A percentile compares a stretch with the other conserved stretches of the same genome.
Evolutionary conservation across 345 rosid species (phyloP).

Genomic region (Citrus trifoliata): DNA sequence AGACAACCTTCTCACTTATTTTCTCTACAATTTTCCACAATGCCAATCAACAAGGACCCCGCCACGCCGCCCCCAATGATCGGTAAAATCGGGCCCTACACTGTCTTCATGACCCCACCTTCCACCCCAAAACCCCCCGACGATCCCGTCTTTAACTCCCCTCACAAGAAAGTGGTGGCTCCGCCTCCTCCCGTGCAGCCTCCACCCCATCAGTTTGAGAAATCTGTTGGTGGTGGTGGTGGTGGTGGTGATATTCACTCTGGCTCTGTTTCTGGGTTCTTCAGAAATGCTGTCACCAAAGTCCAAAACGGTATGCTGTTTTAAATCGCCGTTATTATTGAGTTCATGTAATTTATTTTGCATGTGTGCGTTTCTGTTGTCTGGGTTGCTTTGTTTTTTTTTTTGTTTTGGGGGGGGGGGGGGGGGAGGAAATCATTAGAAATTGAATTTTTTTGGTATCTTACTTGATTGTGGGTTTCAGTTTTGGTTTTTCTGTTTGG

Average conservation of each 20-base stretch:
- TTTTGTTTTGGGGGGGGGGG: no score
- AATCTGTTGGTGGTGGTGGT: slow-evolving; percentile 28
- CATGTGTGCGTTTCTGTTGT: neutral
- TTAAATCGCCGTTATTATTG: neutral
- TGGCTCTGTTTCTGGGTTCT: slow-evolving; percentile 62
- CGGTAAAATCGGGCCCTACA: slow-evolving; percentile 98
- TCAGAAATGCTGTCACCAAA: slow-evolving; percentile 64
- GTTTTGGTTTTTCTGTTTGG: slow-evolving; percentile 10
- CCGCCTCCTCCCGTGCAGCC: slow-evolving; percentile 60
- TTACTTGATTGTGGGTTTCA: neutral
- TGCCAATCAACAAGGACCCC: slow-evolving; percentile 77
- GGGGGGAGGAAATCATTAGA: accelerated
- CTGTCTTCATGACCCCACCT: slow-evolving; percentile 96
- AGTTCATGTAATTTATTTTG: no score
- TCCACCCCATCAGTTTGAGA: slow-evolving; percentile 58
- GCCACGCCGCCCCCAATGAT: slow-evolving; percentile 81
- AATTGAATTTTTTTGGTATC: no score
- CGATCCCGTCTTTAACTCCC: slow-evolving; percentile 32
- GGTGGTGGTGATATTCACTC: slow-evolving; percentile 18
- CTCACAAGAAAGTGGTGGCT: slow-evolving; percentile 25
- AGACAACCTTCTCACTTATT: neutral
- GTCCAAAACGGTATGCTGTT: slow-evolving; percentile 69
- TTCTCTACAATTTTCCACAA: slow-evolving; percentile 22
- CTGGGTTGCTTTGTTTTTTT: neutral
- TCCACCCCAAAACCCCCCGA: slow-evolving; percentile 73